A percentile compares a stretch with the other conserved stretches of the same genome.
These are phyloP conservation scores for Cyberlindnera maritima DNA, from an alignment of 805 yeast genomes.

Conservation along the genomic window DNA sequence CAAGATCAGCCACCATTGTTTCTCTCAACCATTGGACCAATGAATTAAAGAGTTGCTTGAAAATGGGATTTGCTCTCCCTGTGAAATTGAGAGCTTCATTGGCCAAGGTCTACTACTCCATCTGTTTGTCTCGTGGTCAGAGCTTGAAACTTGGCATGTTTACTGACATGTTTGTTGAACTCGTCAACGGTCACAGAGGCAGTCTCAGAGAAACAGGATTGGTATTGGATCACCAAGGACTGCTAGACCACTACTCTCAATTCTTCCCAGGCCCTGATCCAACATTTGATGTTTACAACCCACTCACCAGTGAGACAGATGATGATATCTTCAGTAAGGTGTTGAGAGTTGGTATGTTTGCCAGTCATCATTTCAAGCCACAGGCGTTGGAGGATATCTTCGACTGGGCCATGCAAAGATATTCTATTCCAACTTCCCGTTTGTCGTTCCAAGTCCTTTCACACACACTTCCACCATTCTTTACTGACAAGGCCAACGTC, in stretches of 20 bases:
- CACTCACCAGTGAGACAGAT: constrained; percentile 34
- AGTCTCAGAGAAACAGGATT: constrained; percentile 30
- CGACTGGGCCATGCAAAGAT: constrained; percentile 47
- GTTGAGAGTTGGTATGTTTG: constrained; percentile 49
- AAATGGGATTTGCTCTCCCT: constrained; percentile 80
- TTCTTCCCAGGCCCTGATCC: constrained; percentile 47
- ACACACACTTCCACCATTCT: constrained; percentile 48
- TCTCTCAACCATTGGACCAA: constrained; percentile 83
- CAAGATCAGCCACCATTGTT: constrained; percentile 69
- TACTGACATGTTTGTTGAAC: constrained; percentile 54
- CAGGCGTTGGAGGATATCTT: constrained; percentile 47
- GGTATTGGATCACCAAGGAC: constrained; percentile 34
- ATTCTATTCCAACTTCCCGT: constrained; percentile 52
- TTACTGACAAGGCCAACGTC: constrained; percentile 36
- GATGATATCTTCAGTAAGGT: constrained; percentile 47
- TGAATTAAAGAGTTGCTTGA: constrained; percentile 74
- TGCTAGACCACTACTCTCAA: constrained; percentile 32
- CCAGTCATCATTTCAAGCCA: constrained; percentile 53
- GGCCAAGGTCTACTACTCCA: constrained; percentile 66
- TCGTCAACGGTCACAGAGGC: constrained; percentile 42
- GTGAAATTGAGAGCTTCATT: constrained; percentile 55
- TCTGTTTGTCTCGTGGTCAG: constrained; percentile 74
- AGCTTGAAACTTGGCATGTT: constrained; percentile 56
- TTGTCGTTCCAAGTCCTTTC: constrained; percentile 50
- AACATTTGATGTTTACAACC: constrained; percentile 39